phyloP scores from a whole-genome alignment of 805 yeast species.

The Hanseniaspora opuntiae region DNA sequence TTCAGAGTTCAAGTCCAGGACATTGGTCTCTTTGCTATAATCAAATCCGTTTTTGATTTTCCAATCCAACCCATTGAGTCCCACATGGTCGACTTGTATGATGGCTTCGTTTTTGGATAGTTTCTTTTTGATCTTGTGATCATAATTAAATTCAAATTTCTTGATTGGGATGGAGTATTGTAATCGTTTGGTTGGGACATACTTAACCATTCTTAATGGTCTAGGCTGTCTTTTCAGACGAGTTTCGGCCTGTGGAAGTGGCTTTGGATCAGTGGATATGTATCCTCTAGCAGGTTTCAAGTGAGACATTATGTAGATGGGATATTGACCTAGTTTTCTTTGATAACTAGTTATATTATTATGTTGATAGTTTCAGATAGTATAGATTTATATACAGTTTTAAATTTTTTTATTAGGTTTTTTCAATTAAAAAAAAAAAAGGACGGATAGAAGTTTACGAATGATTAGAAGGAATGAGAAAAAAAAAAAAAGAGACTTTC shows the following conservation, averaged over 20 bases:
- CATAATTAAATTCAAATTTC: slow-evolving; percentile 33
- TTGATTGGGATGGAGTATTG: slow-evolving; percentile 13
- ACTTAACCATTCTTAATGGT: slow-evolving; percentile 38
- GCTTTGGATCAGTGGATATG: slow-evolving; percentile 2
- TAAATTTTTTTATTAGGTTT: neutral
- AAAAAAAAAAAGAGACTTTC: too few relatives aligned
- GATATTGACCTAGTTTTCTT: neutral
- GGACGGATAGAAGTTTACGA: neutral
- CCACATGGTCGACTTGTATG: slow-evolving; percentile 45
- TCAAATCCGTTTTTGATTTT: slow-evolving; percentile 43
- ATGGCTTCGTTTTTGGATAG: slow-evolving; percentile 36
- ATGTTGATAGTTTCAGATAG: too few relatives aligned
- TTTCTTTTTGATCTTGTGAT: slow-evolving; percentile 38
- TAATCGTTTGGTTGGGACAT: slow-evolving; percentile 37
- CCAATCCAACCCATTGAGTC: slow-evolving; percentile 54
- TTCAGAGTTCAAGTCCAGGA: slow-evolving; percentile 37
- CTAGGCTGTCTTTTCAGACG: slow-evolving; percentile 29
- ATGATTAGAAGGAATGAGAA: too few relatives aligned
- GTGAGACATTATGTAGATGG: slow-evolving; percentile 1
- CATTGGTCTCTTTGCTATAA: slow-evolving; percentile 11
- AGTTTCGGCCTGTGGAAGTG: neutral
- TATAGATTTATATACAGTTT: too few relatives aligned
- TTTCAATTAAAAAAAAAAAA: neutral
- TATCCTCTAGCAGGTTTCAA: slow-evolving; percentile 9
- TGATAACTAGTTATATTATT: neutral